phyloP scores from a whole-genome alignment of 352 stramenopile species.

The Globisporangium paddicum region DNA sequence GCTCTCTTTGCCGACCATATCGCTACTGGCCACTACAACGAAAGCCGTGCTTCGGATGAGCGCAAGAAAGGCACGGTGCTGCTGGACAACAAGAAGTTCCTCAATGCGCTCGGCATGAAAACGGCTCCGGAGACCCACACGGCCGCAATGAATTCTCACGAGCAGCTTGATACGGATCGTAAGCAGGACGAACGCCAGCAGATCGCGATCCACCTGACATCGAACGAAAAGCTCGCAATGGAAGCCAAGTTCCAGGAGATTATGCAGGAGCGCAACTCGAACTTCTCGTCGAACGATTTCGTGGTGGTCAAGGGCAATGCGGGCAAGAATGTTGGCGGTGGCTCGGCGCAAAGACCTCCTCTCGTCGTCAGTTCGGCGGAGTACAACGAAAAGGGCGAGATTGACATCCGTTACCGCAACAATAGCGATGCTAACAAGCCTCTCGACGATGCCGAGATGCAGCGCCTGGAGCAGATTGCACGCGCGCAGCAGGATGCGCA shows the following conservation, averaged over 20 bases:
- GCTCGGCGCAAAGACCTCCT: neutral
- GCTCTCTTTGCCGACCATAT: constrained; percentile 65
- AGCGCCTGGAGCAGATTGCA: constrained; percentile 19
- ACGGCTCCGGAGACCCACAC: constrained; percentile 40
- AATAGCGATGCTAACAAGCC: constrained; percentile 19
- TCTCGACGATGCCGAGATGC: constrained; percentile 22
- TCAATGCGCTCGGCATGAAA: constrained; percentile 34
- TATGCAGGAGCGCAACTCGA: constrained; percentile 26
- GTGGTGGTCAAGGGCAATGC: neutral
- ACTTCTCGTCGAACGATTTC: neutral
- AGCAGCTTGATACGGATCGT: constrained; percentile 27
- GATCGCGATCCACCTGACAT: constrained; percentile 37
- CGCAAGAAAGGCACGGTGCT: constrained; percentile 47
- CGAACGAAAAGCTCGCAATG: constrained; percentile 33
- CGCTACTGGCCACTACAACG: constrained; percentile 60
- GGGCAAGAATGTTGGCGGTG: neutral
- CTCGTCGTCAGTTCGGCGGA: constrained; percentile 17
- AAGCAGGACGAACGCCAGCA: constrained; percentile 23
- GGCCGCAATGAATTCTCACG: constrained; percentile 44
- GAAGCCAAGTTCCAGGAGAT: constrained; percentile 34
- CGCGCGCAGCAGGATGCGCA: constrained; percentile 20
- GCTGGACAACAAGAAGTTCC: constrained; percentile 35
- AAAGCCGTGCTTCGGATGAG: constrained; percentile 30
- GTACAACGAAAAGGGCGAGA: constrained; percentile 26
- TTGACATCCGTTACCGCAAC: constrained; percentile 29